Evolutionary conservation across 495 filamentous ascomycete genomes (phyloP).

Genomic region (Aspergillus asperescens): DNA sequence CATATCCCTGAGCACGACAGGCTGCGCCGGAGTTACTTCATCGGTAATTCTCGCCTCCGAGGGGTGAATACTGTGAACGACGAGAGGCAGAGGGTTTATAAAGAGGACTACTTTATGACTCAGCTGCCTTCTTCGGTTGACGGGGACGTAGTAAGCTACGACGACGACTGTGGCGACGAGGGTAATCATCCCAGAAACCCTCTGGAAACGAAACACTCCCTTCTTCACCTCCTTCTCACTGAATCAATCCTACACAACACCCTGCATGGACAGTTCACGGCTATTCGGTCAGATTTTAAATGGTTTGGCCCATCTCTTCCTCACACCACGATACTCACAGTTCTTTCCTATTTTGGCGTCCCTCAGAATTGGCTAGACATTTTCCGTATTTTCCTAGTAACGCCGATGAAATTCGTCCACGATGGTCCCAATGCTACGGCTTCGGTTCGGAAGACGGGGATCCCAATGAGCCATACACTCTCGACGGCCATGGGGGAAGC

Average conservation of each 20-base stretch:
- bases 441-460: conserved; percentile 48
- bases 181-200: conserved; percentile 30
- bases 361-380: conserved; percentile 55
- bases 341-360: conserved; percentile 57
- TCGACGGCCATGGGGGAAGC: conserved; percentile 56
- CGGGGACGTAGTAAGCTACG: conserved; percentile 26
- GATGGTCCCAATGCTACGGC: conserved; percentile 42
- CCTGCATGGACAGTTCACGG: conserved; percentile 55
- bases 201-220: conserved; percentile 53
- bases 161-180: conserved; percentile 28
- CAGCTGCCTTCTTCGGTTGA: conserved; percentile 34
- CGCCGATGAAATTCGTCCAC: conserved; percentile 54
- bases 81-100: conserved; percentile 36
- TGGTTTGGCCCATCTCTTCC: conserved; percentile 58
- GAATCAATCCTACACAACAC: conserved; percentile 56
- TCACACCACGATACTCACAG: conserved; percentile 52
- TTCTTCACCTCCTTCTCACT: conserved; percentile 57
- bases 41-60: conserved; percentile 21
- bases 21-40: conserved; percentile 46
- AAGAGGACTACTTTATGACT: conserved; percentile 51
- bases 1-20: conserved; percentile 41
- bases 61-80: conserved; percentile 25
- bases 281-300: conserved; percentile 56
- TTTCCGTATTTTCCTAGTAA: conserved; percentile 55
- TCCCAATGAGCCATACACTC: conserved; percentile 56